These are phyloP conservation scores for Sclerotiophoma versabilis DNA, from an alignment of 2,329 filamentous ascomycete species.

Conservation along the genomic window DNA sequence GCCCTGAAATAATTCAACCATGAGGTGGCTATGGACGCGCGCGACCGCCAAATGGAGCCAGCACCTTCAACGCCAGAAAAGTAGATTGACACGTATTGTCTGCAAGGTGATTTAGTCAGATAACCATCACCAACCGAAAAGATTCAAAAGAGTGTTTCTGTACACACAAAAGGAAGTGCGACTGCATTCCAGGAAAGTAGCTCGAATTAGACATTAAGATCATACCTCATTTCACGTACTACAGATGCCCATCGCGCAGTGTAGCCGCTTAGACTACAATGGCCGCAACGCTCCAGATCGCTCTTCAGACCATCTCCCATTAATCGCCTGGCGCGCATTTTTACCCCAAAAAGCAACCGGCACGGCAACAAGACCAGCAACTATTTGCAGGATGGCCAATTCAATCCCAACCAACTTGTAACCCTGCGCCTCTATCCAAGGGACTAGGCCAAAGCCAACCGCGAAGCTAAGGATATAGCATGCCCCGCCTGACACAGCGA, in stretches of 20 bases:
- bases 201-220: no score
- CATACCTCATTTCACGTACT: no score
- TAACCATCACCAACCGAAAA: neutral
- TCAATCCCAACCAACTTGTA: slow-evolving; percentile 41
- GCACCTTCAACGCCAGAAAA: slow-evolving; percentile 1
- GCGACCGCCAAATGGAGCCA: slow-evolving; percentile 3
- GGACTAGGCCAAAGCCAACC: slow-evolving; percentile 31
- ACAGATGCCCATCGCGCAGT: no score
- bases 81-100: no score
- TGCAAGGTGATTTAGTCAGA: no score
- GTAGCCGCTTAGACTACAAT: slow-evolving; percentile 18
- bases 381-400: slow-evolving; percentile 45
- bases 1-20: slow-evolving; percentile 8
- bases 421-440: slow-evolving; percentile 35
- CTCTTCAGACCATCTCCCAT: slow-evolving; percentile 34
- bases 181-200: no score
- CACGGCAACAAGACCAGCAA: slow-evolving; percentile 29
- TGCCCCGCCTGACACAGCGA: slow-evolving; percentile 32
- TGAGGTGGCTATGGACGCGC: slow-evolving; percentile 6
- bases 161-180: no score
- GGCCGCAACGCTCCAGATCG: slow-evolving; percentile 37
- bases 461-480: slow-evolving; percentile 30
- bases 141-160: no score
- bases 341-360: slow-evolving; percentile 42
- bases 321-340: slow-evolving; percentile 33